These are phyloP conservation scores for Catharanthus roseus DNA, from an alignment of 257 asterid species.

Conservation along the genomic window DNA sequence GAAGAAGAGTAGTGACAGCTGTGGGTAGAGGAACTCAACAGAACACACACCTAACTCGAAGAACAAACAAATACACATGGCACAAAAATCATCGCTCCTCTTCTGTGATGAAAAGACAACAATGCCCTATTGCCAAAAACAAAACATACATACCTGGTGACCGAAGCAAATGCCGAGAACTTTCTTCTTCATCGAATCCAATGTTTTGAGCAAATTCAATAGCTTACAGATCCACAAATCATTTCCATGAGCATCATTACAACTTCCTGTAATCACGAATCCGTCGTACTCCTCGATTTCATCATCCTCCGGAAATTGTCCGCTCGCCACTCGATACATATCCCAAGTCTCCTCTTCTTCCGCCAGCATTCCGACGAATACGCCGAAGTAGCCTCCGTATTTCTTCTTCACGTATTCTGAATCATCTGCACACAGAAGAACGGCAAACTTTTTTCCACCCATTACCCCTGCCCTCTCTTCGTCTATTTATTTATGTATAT, in stretches of 20 bases:
- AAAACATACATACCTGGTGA: constrained; percentile 51
- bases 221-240: constrained; percentile 72
- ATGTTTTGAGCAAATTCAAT: constrained; percentile 42
- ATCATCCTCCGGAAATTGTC: constrained; percentile 74
- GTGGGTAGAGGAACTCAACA: background rate
- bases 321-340: constrained; percentile 51
- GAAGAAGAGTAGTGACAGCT: background rate
- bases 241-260: constrained; percentile 79
- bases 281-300: constrained; percentile 63
- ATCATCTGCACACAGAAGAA: constrained; percentile 80
- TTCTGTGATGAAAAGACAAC: background rate
- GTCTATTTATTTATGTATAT: too few relatives aligned
- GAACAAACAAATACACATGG: background rate
- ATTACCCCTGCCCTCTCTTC: constrained; percentile 23
- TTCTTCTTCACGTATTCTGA: constrained; percentile 82
- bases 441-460: constrained; percentile 66
- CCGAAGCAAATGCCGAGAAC: constrained; percentile 88
- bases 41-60: background rate
- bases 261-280: constrained; percentile 84
- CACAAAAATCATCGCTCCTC: background rate
- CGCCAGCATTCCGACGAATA: constrained; percentile 70
- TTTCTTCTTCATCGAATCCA: constrained; percentile 63
- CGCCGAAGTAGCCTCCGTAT: constrained; percentile 86
- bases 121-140: background rate
- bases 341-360: constrained; percentile 89